A percentile compares a stretch with the other conserved stretches of the same genome.
These are phyloP conservation scores for Pichia sp. DNA, from an alignment of 1,139 yeast genomes.

Conservation along the genomic window DNA sequence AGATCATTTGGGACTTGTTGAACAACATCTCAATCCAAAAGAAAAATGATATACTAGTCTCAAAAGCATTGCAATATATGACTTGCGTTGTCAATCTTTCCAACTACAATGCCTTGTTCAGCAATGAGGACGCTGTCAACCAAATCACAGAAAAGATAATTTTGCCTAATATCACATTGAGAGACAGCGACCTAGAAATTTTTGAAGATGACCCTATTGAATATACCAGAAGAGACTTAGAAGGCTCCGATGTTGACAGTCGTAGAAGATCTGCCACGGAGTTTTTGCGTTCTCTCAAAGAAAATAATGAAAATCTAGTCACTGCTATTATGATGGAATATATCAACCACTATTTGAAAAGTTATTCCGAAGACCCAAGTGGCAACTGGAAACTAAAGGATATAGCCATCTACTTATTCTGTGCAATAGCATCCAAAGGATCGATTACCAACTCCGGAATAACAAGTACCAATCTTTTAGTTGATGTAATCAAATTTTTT, in stretches of 20 bases:
- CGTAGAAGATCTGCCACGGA: slow-evolving; percentile 90
- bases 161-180: slow-evolving; percentile 79
- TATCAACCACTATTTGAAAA: slow-evolving; percentile 60
- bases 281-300: slow-evolving; percentile 81
- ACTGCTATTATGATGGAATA: slow-evolving; percentile 77
- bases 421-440: slow-evolving; percentile 89
- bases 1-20: slow-evolving; percentile 76
- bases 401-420: slow-evolving; percentile 78
- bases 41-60: slow-evolving; percentile 83
- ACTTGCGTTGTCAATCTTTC: slow-evolving; percentile 77
- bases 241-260: slow-evolving; percentile 91
- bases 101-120: slow-evolving; percentile 60
- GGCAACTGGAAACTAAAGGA: slow-evolving; percentile 81
- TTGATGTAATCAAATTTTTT: slow-evolving; percentile 86
- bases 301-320: slow-evolving; percentile 66
- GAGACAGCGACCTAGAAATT: slow-evolving; percentile 82
- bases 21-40: slow-evolving; percentile 63
- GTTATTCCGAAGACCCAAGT: slow-evolving; percentile 36
- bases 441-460: slow-evolving; percentile 76
- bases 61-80: slow-evolving; percentile 74
- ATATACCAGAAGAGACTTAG: slow-evolving; percentile 85
- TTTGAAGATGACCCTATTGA: slow-evolving; percentile 98
- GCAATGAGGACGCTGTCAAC: slow-evolving; percentile 61
- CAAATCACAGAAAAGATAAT: slow-evolving; percentile 80
- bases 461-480: slow-evolving; percentile 75